Percentiles rank a stretch among this genome's conserved stretches.
Conservation (phyloP, 495 filamentous ascomycete species). For the Penicillium riverlandense region DNA sequence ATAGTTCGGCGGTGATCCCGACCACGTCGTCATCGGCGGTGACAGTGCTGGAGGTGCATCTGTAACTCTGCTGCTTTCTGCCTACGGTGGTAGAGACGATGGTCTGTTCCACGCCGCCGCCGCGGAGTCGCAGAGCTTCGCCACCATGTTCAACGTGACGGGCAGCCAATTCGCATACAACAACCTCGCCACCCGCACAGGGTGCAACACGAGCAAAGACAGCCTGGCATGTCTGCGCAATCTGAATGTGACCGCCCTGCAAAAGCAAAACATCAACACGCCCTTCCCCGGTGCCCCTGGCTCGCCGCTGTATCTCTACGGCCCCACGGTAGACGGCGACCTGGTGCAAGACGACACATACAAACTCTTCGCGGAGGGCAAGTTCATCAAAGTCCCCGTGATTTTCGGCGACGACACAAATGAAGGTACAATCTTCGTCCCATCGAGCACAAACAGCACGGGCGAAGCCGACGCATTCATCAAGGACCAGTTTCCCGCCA, state of each 20-base stretch:
- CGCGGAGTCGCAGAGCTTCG: conserved; percentile 61
- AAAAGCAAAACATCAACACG: conserved; percentile 44
- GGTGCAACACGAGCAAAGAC: conserved; percentile 38
- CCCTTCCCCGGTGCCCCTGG: conserved; percentile 45
- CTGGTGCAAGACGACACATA: conserved; percentile 56
- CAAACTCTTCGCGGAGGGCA: conserved; percentile 45
- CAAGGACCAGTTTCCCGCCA: conserved; percentile 51
- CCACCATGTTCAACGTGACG: conserved; percentile 46
- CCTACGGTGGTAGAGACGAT: conserved; percentile 50
- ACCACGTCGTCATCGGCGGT: conserved; percentile 64
- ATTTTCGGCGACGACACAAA: conserved; percentile 68
- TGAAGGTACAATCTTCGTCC: conserved; percentile 61
- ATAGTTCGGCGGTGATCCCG: conserved; percentile 67
- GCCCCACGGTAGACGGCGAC: conserved; percentile 51
- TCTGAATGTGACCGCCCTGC: conserved; percentile 40
- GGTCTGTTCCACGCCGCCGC: conserved; percentile 56
- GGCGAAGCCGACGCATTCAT: conserved; percentile 49
- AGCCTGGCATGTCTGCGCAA: conserved; percentile 53
- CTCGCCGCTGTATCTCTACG: conserved; percentile 51
- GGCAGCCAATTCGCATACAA: conserved; percentile 62
- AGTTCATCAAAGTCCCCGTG: conserved; percentile 60
- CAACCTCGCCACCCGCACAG: conserved; percentile 48
- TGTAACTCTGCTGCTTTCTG: conserved; percentile 58
- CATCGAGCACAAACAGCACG: conserved; percentile 36
- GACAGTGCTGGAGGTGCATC: conserved; percentile 65